These are phyloP conservation scores for Calonectria hongkongensis DNA, from an alignment of 2,329 filamentous ascomycete genomes.

Conservation along the genomic window DNA sequence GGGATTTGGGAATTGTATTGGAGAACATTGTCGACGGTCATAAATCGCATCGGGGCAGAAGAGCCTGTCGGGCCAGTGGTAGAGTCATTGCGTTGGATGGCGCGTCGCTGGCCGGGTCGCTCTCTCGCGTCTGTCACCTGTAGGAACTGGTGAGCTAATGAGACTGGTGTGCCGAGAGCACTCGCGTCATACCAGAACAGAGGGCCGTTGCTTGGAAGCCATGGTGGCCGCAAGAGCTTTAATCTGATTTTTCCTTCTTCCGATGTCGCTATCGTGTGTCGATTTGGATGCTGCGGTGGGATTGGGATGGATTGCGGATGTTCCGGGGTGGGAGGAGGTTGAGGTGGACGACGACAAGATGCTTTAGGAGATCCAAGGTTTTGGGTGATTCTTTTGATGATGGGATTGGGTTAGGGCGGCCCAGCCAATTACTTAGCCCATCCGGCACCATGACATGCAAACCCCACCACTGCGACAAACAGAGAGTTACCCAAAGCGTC, in stretches of 20 bases:
- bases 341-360: conserved; percentile 19
- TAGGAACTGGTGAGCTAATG: conserved; percentile 43
- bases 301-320: conserved; percentile 26
- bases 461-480: background rate
- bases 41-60: conserved; percentile 79
- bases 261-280: background rate
- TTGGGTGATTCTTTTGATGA: conserved; percentile 46
- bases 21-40: conserved; percentile 95
- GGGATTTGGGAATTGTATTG: conserved; percentile 96
- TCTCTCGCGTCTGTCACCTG: conserved; percentile 64
- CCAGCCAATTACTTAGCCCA: conserved; percentile 49
- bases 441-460: conserved; percentile 23
- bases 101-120: conserved; percentile 57
- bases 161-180: conserved; percentile 36
- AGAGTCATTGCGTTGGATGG: conserved; percentile 59
- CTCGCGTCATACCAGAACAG: conserved; percentile 71
- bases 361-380: conserved; percentile 42
- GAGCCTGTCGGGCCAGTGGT: conserved; percentile 53
- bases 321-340: conserved; percentile 27
- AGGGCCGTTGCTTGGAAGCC: conserved; percentile 72
- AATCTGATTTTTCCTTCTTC: conserved; percentile 6
- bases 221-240: conserved; percentile 53
- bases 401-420: conserved; percentile 33
- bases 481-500: conserved; percentile 16
- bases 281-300: background rate